Evolutionary conservation across 2,329 filamentous ascomycete species (phyloP), one percentile per base, ranked within the genome.

Genomic region (Ceratocystis papillata): DNA sequence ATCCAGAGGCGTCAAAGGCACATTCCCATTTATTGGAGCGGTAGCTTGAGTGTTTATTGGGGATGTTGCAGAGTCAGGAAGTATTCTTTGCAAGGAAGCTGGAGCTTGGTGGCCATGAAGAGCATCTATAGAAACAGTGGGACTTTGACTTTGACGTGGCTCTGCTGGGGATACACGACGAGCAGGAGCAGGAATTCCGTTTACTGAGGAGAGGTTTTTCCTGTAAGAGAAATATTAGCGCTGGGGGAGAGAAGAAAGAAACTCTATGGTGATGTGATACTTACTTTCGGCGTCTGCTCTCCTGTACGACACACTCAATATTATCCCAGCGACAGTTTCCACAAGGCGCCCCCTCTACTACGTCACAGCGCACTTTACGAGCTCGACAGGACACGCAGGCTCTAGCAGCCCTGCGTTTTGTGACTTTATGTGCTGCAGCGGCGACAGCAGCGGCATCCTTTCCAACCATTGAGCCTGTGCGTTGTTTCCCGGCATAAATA

Each of bases 321-420:
- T 88, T 86, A 75, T 90, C 88, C 78, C 88, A 83, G 69, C 89
- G 81, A 77, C 90, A 95, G 76, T 96, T 96, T 66, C 89, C 91
- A 75, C 90, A 96, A 1, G 90, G 90, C 55, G 87, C 87, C 62
- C 88, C 87, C 75, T 96, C 90, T 67, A 94, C 90, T 66, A 96
- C 91, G 78, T 96, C 92, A 78, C 92, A 96, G 67, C 92, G 85
- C 53, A 96, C 92, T 75, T 96, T 96, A 73, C 92, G 86, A 67
- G 88, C 86, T 72, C 92, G 84, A 76, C 92, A 96, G 71, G 88
- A 90, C 69, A 90, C 89, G 75, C 92, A 96, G 20, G 92, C 92
- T 71, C 93, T 89, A 8, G 91, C 90, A n/a, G 92, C 91, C 73
- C 92, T 84, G 72, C 91, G 83, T 77, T 96, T 96, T 64, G 77